A percentile compares a stretch with the other conserved stretches of the same genome.
phyloP scores from a whole-genome alignment of 805 yeast species.

The Candida takata region DNA sequence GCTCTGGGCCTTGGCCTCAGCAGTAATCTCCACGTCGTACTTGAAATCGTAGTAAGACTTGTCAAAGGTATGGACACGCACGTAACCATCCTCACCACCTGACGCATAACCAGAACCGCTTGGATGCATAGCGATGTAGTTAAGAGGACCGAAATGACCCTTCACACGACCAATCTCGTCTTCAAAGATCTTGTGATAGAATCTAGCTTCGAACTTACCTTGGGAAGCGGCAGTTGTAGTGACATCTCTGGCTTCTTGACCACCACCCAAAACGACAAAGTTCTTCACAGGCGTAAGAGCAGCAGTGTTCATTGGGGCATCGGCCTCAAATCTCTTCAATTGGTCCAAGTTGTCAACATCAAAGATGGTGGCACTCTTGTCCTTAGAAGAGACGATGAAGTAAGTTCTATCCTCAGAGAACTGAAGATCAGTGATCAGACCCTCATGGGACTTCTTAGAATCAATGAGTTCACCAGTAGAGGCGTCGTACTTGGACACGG shows the following conservation, averaged over 20 bases:
- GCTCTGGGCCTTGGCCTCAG: conserved; percentile 31
- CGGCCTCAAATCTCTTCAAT: conserved; percentile 73
- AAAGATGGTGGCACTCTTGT: conserved; percentile 71
- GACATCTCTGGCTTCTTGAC: conserved; percentile 98
- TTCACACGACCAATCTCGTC: conserved; percentile 96
- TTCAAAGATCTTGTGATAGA: conserved; percentile 88
- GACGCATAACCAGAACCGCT: conserved; percentile 90
- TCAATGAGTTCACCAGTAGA: conserved; percentile 62
- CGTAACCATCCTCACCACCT: conserved; percentile 98
- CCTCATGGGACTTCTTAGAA: conserved; percentile 63
- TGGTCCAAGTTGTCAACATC: conserved; percentile 71
- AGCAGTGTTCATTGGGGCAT: conserved; percentile 93
- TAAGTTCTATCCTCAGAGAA: conserved; percentile 81
- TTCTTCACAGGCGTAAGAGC: conserved; percentile 91
- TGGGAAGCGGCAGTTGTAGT: conserved; percentile 92
- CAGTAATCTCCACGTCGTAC: conserved; percentile 85
- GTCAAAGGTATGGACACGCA: conserved; percentile 90
- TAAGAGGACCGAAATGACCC: conserved; percentile 99
- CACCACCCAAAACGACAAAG: conserved; percentile 93
- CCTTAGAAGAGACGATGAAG: conserved; percentile 89
- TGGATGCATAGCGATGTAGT: conserved; percentile 90
- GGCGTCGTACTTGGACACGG: conserved; percentile 72
- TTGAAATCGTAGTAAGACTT: conserved; percentile 88
- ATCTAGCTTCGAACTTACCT: conserved; percentile 95
- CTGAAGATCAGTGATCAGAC: conserved; percentile 81